Evolutionary conservation across 2,329 filamentous ascomycete genomes (phyloP).

Genomic region (Fusarium odoratissimum): DNA sequence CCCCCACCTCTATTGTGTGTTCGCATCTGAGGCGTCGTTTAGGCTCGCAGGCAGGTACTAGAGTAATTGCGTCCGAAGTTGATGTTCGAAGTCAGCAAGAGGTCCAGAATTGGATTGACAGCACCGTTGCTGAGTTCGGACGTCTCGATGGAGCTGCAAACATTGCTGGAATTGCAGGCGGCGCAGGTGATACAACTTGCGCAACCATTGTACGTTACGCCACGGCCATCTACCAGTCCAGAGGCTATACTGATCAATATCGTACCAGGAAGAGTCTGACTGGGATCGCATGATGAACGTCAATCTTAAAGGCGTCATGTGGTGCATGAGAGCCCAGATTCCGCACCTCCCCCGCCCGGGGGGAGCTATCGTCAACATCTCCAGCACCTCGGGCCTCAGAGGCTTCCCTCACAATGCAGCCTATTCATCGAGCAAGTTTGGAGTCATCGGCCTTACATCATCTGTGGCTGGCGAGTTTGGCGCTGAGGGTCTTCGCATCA

Average conservation of each 20-base stretch:
- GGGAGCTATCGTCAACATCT: not conserved
- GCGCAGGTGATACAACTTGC: not conserved
- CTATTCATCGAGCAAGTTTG: not conserved
- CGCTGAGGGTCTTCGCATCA: not conserved
- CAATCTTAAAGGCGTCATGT: not conserved
- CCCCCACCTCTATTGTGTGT: fast-evolving
- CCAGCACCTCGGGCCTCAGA: not conserved
- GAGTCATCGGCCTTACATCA: not conserved
- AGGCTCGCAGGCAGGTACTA: not conserved
- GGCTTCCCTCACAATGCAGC: not conserved
- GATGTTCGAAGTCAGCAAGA: not conserved
- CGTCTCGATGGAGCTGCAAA: not conserved
- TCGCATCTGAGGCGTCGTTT: not conserved
- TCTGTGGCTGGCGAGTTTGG: not conserved
- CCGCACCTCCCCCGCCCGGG: not conserved
- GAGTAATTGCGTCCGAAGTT: not conserved
- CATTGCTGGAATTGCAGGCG: not conserved
- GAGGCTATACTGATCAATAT: not conserved
- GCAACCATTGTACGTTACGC: not conserved
- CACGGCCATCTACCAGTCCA: not conserved
- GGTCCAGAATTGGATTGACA: not conserved
- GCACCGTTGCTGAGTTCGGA: not conserved
- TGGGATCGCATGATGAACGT: not conserved
- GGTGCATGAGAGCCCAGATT: not conserved
- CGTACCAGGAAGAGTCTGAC: not conserved